phyloP scores from a whole-genome alignment of 2,329 filamentous ascomycete genomes.

The Orbilia oligospora region DNA sequence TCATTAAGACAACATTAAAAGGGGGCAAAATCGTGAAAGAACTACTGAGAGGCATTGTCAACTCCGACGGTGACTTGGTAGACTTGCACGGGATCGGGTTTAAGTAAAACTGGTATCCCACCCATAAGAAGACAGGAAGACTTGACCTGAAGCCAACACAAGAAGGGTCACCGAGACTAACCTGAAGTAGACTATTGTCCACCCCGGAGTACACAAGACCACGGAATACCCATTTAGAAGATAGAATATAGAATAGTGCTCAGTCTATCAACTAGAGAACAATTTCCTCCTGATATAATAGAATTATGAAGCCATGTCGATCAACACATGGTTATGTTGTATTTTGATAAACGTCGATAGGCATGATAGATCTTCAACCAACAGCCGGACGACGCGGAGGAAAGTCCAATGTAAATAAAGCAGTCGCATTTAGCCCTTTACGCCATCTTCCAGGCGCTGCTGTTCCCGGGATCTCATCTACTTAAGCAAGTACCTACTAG shows the following conservation, averaged over 20 bases:
- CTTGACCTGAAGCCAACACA: no score
- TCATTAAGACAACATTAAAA: conserved; percentile 78
- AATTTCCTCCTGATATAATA: no score
- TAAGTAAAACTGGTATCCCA: neutral
- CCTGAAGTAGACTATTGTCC: no score
- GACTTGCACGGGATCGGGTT: conserved; percentile 30
- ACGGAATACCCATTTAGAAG: no score
- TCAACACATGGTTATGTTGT: conserved; percentile 29
- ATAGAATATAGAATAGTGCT: no score
- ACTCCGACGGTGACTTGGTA: conserved; percentile 68
- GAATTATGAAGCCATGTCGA: no score
- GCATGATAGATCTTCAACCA: conserved; percentile 11
- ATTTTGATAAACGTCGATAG: conserved; percentile 14
- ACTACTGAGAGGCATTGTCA: conserved; percentile 79
- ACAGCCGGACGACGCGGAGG: neutral
- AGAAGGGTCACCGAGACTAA: no score
- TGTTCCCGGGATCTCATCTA: no score
- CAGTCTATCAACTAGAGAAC: no score
- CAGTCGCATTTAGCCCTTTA: conserved; percentile 25
- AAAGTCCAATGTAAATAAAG: conserved; percentile 23
- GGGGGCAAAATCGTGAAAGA: conserved; percentile 78
- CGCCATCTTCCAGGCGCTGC: neutral
- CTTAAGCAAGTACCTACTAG: no score
- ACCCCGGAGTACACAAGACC: no score
- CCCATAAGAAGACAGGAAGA: no score